Conservation (phyloP, 306 rosid genomes). For the Prosopis cineraria region DNA sequence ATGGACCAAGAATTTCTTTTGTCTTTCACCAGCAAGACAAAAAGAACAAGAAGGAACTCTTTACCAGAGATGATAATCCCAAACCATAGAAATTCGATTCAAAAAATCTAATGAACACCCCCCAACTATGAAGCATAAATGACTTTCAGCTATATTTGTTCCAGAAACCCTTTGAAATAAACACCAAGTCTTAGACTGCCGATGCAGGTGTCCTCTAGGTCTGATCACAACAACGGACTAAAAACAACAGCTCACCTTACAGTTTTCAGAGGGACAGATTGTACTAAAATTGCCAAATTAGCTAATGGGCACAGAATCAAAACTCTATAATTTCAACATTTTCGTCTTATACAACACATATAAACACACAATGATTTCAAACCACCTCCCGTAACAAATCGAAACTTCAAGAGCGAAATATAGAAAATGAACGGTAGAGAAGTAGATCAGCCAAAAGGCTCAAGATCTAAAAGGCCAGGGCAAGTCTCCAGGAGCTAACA, state of each 20-base stretch:
- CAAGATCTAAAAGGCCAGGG: slow-evolving; percentile 39
- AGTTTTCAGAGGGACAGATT: not conserved
- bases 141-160: not conserved
- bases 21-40: not conserved
- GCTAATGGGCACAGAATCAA: not conserved
- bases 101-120: not conserved
- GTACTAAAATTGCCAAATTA: not conserved
- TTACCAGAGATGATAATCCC: not conserved
- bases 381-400: not conserved
- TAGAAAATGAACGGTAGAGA: not conserved
- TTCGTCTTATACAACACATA: not conserved
- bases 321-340: slow-evolving; percentile 25
- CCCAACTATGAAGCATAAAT: not conserved
- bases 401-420: not conserved
- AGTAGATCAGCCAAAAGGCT: slow-evolving; percentile 11
- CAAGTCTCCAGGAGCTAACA: not conserved
- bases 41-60: not conserved
- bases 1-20: not conserved
- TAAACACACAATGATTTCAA: not conserved
- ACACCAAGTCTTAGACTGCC: not conserved
- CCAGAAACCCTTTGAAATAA: not conserved
- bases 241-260: not conserved
- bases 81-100: not conserved
- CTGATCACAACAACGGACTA: not conserved
- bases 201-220: not conserved